These are phyloP conservation scores for Pinus albicaulis DNA, from an alignment of 75 land plant species.

Conservation along the genomic window DNA sequence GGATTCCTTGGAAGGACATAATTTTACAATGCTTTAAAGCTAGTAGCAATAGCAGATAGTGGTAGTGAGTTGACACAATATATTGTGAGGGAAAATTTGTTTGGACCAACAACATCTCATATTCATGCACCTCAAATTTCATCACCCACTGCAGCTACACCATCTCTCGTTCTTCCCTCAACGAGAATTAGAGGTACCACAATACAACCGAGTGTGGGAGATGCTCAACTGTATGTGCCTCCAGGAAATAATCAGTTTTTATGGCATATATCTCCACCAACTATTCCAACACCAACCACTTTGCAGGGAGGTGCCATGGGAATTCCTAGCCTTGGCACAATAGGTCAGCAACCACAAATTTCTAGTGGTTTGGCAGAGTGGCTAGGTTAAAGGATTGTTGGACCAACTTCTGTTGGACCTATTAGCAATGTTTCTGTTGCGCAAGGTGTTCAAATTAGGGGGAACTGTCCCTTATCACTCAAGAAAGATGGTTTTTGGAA, in stretches of 20 bases:
- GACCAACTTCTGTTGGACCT: not conserved
- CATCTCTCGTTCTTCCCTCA: constrained; percentile 12
- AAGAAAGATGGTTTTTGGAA: not conserved
- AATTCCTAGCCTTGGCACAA: constrained; percentile 15
- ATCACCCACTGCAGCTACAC: constrained; percentile 14
- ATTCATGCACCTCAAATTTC: constrained; percentile 84
- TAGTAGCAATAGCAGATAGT: constrained; percentile 89
- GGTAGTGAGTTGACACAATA: constrained; percentile 86
- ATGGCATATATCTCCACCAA: constrained; percentile 23
- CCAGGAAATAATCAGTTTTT: constrained; percentile 19
- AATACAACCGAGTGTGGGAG: constrained; percentile 15
- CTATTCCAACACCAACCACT: constrained; percentile 5
- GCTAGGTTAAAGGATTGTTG: constrained; percentile 23
- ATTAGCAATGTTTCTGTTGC: constrained; percentile 9
- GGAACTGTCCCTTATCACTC: constrained; percentile 12
- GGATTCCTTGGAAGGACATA: constrained; percentile 75
- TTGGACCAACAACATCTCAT: constrained; percentile 81
- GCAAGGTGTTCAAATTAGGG: constrained; percentile 20
- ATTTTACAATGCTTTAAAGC: constrained; percentile 85
- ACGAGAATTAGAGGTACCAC: not conserved
- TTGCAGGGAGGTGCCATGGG: constrained; percentile 15
- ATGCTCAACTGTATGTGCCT: constrained; percentile 25
- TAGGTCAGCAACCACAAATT: constrained; percentile 19
- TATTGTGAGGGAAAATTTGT: constrained; percentile 74
- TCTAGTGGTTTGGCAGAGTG: constrained; percentile 27